These are phyloP conservation scores for Plasmodium coatneyi DNA, from an alignment of 169 alveolate genomes.

Conservation along the genomic window DNA sequence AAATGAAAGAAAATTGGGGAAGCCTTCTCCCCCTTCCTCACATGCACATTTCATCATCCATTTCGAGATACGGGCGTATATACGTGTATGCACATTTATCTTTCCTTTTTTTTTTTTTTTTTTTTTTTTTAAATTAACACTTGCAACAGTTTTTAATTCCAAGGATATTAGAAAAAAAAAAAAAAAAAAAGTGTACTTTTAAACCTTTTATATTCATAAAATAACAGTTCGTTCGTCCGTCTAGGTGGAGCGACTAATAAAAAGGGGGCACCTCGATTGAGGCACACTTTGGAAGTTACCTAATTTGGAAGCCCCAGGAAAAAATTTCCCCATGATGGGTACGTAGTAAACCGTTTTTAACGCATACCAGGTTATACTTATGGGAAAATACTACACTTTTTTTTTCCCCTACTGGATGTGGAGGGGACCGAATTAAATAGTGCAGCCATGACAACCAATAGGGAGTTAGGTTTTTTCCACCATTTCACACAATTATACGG, in stretches of 20 bases:
- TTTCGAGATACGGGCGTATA: background rate
- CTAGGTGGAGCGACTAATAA: background rate
- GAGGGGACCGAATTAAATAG: background rate
- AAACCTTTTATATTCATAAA: background rate
- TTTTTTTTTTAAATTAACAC: background rate
- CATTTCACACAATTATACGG: background rate
- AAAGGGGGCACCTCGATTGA: background rate
- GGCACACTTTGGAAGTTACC: background rate
- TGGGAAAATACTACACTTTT: background rate
- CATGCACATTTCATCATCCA: background rate
- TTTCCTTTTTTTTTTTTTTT: too few species aligned
- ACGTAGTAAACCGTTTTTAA: background rate
- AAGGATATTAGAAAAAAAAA: background rate
- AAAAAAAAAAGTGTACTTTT: background rate
- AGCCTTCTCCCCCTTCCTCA: background rate
- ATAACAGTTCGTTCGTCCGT: background rate
- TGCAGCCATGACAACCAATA: background rate
- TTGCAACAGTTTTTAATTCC: background rate
- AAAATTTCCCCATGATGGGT: background rate
- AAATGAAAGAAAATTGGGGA: background rate
- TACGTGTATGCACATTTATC: background rate
- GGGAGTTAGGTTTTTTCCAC: background rate
- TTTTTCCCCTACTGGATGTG: background rate
- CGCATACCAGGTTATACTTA: background rate
- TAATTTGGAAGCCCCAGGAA: background rate